Conservation (phyloP, 2,329 filamentous ascomycete species). For the Fusarium floridanum region DNA sequence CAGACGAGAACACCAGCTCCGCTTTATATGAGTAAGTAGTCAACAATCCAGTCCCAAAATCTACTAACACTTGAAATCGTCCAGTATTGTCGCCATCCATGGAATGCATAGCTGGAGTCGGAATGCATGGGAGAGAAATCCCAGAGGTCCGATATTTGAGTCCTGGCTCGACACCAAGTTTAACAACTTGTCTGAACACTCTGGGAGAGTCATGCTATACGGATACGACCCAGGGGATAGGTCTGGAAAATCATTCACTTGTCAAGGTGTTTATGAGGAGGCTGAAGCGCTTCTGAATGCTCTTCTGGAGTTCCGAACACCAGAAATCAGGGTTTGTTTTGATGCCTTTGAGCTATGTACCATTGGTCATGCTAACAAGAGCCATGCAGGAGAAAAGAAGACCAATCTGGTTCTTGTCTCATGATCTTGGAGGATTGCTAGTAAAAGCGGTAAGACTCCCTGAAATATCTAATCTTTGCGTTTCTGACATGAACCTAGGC, state of each 20-base stretch:
- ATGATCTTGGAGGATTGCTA: conserved; percentile 20
- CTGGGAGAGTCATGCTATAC: conserved; percentile 4
- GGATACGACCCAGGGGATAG: not conserved
- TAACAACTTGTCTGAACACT: not conserved
- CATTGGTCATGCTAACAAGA: not conserved
- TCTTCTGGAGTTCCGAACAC: not conserved
- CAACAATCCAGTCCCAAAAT: not conserved
- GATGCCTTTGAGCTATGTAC: not conserved
- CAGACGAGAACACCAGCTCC: not conserved
- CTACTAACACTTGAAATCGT: not conserved
- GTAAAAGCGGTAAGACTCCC: conserved; percentile 10
- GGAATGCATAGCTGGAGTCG: not conserved
- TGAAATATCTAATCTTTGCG: not conserved
- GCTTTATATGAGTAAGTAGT: not conserved
- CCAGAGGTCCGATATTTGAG: not conserved
- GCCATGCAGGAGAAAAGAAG: not conserved
- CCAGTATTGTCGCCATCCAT: not conserved
- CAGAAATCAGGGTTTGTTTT: conserved; percentile 4
- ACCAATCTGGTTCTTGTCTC: conserved; percentile 15
- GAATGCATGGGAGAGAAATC: not conserved
- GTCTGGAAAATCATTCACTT: not conserved
- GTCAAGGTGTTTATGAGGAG: not conserved
- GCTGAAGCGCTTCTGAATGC: not conserved
- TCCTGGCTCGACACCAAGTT: not conserved
- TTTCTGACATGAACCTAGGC: not conserved